Conservation (phyloP, 495 filamentous ascomycete species). For the Hyaloscypha bicolor region DNA sequence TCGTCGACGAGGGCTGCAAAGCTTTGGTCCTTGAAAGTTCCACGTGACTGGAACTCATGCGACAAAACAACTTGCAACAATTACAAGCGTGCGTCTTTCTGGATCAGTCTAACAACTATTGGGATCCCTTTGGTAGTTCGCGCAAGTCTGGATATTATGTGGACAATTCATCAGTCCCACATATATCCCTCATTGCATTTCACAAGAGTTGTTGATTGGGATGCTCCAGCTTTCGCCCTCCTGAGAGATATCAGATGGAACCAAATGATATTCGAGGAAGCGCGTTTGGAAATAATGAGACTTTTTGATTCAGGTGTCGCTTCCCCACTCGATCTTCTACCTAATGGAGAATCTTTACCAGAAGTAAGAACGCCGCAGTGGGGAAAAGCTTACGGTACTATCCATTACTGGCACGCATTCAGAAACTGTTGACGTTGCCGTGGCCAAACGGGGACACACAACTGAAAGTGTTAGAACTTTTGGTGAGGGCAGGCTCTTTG, state of each 20-base stretch:
- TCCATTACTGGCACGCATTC: not conserved
- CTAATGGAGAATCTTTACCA: not conserved
- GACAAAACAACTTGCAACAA: constrained; percentile 4
- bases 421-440: too few species aligned
- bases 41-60: not conserved
- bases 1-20: not conserved
- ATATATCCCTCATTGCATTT: not conserved
- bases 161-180: not conserved
- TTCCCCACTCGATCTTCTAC: not conserved
- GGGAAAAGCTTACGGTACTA: not conserved
- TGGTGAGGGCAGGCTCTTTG: not conserved
- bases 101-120: constrained; percentile 10
- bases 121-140: constrained; percentile 3
- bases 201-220: not conserved
- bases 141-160: constrained; percentile 1
- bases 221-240: not conserved
- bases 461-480: too few species aligned
- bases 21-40: not conserved
- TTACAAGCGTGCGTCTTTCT: constrained; percentile 3
- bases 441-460: too few species aligned
- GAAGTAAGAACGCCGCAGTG: not conserved
- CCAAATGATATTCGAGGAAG: not conserved
- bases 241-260: not conserved
- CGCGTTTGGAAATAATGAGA: not conserved
- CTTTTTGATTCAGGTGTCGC: not conserved